Conservation (phyloP, 495 filamentous ascomycete genomes). For the Peziza echinospora region DNA sequence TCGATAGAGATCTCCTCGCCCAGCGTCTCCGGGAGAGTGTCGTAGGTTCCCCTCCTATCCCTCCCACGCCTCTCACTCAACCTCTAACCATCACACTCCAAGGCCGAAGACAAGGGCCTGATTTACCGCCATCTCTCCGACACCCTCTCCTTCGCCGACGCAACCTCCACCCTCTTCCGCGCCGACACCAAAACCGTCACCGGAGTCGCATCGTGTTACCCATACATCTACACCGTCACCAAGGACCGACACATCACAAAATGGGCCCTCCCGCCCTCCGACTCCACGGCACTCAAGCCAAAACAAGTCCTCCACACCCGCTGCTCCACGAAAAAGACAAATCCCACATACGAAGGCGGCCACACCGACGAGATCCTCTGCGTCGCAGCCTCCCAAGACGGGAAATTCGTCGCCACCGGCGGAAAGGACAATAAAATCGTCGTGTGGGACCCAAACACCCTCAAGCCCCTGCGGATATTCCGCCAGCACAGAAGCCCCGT, state of each 20-base stretch:
- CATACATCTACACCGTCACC: slow-evolving; percentile 63
- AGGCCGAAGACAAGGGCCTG: slow-evolving; percentile 76
- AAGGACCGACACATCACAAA: slow-evolving; percentile 73
- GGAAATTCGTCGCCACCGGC: slow-evolving; percentile 78
- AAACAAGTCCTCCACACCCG: slow-evolving; percentile 43
- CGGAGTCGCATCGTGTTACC: slow-evolving; percentile 51
- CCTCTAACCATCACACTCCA: not conserved
- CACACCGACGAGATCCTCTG: slow-evolving; percentile 57
- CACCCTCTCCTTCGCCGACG: slow-evolving; percentile 39
- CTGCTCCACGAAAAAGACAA: slow-evolving; percentile 31
- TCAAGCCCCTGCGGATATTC: slow-evolving; percentile 63
- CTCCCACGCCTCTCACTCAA: slow-evolving; percentile 1
- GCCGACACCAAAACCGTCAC: slow-evolving; percentile 59
- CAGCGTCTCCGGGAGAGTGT: slow-evolving; percentile 78
- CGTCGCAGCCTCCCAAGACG: slow-evolving; percentile 69
- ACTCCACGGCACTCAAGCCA: slow-evolving; percentile 37
- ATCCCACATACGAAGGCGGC: slow-evolving; percentile 27
- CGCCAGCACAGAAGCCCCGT: slow-evolving; percentile 80
- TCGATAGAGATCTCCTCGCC: slow-evolving; percentile 79
- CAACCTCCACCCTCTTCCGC: slow-evolving; percentile 46
- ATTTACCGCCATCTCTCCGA: slow-evolving; percentile 59
- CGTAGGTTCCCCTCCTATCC: slow-evolving; percentile 23
- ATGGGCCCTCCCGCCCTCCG: slow-evolving; percentile 42
- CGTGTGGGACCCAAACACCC: slow-evolving; percentile 58
- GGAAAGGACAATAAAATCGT: slow-evolving; percentile 61